These are phyloP conservation scores for Saccharomycodes ludwigii DNA, from an alignment of 805 yeast genomes.

Conservation along the genomic window DNA sequence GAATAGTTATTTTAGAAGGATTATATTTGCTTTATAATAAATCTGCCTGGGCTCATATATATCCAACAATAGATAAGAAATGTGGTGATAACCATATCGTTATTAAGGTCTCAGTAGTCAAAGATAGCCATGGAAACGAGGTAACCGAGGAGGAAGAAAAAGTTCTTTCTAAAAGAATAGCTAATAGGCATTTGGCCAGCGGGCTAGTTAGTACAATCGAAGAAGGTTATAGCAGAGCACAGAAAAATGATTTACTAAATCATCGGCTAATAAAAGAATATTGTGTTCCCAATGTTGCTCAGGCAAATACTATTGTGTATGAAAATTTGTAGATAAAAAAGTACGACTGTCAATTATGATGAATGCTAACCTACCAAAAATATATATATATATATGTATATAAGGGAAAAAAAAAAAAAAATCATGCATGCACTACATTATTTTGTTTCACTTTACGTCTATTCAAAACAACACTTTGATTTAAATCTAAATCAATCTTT, in stretches of 20 bases:
- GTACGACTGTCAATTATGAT: background rate
- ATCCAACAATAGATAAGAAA: slow-evolving; percentile 2
- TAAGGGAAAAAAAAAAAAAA: background rate
- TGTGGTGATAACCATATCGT: background rate
- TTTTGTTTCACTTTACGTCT: slow-evolving; percentile 3
- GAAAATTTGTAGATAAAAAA: background rate
- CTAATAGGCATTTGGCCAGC: slow-evolving; percentile 50
- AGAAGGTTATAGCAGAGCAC: slow-evolving; percentile 40
- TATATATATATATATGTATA: background rate
- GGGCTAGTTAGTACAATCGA: slow-evolving; percentile 36
- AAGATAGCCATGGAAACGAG: slow-evolving; percentile 10
- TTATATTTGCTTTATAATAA: slow-evolving; percentile 50
- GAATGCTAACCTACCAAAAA: no score
- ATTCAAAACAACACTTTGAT: slow-evolving; percentile 1
- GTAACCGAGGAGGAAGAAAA: slow-evolving; percentile 24
- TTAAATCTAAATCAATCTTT: slow-evolving; percentile 1
- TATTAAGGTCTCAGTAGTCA: background rate
- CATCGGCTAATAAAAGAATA: slow-evolving; percentile 28
- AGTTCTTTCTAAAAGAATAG: slow-evolving; percentile 44
- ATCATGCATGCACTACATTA: background rate
- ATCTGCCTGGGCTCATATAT: slow-evolving; percentile 64
- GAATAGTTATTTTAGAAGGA: slow-evolving; percentile 65
- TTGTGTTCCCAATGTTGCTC: slow-evolving; percentile 1
- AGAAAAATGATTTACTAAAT: slow-evolving; percentile 51
- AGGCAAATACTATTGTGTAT: background rate